Evolutionary conservation across 2,329 filamentous ascomycete species (phyloP), one percentile per base, ranked within the genome.

Genomic region (Ophiostoma novo-ulmi): DNA sequence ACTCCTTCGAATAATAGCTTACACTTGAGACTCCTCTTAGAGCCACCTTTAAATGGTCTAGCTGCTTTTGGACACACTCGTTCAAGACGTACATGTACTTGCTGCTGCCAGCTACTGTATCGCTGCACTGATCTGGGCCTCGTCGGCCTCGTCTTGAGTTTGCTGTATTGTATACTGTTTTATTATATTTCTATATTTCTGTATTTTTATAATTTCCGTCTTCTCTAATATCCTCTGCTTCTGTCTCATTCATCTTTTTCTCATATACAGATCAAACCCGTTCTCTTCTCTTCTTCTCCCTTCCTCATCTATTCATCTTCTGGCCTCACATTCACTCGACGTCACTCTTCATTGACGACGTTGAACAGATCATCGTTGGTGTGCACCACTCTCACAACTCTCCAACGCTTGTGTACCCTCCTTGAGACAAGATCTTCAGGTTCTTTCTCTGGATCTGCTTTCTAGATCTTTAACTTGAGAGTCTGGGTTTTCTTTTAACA

Each of bases 211-310:
- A 5, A 26, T 26, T 31, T 31, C 31, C 31, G 22, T 3, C 14
- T 58, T 13, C 48, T 55, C 48, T 58, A 31, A 58, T 58, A 58
- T 58, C 52, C 52, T 26, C 52, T 58, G n/a, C n/a, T 58, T 58
- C 7, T 17, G 22, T 58, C 22, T 13, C 22, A 58, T 58, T 58
- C n/a, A 4, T 58, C 52, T 31, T 13, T 7, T 58, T 58, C 22
- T 58, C n/a, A 13, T 44, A 17, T 26, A 58, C 67, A 35, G 22
- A 36, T 64, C 17, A 13, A 38, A 13, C 13, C 38, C 26, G 6
- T 22, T 26, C 38, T 66, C 11, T 31, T 44, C 31, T 66, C 20
- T 5, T 20, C 38, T 31, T n/a, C 26, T 10, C 17, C 7, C n/a
- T 17, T n/a, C 11, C 55, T 63, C 20, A 38, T 61, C n/a, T n/a